Percentiles rank a stretch among this genome's conserved stretches.
These are phyloP conservation scores for Fusarium buxicola DNA, from an alignment of 2,329 filamentous ascomycete species.

Conservation along the genomic window DNA sequence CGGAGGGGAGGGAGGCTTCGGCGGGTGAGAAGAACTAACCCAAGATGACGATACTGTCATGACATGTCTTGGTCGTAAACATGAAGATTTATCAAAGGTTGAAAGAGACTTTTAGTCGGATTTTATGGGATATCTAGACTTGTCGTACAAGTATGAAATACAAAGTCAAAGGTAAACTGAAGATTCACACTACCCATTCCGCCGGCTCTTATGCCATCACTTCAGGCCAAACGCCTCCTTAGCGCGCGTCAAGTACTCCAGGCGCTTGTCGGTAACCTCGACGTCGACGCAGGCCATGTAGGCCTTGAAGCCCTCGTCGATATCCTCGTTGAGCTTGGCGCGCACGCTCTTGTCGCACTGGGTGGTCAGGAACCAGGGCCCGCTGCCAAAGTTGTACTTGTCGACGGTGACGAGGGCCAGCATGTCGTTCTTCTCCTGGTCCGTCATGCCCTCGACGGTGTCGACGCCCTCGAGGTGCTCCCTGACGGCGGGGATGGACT, in stretches of 20 bases:
- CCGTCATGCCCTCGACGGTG: slow-evolving; percentile 42
- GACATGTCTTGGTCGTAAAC: too few relatives aligned
- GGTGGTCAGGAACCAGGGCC: slow-evolving; percentile 62
- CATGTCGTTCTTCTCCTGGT: slow-evolving; percentile 53
- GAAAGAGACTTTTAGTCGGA: too few relatives aligned
- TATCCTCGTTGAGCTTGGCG: slow-evolving; percentile 49
- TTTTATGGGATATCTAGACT: too few relatives aligned
- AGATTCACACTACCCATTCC: too few relatives aligned
- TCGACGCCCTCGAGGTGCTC: slow-evolving; percentile 48
- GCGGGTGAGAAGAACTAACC: too few relatives aligned
- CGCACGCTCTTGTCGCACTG: slow-evolving; percentile 55
- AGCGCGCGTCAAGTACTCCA: slow-evolving; percentile 57
- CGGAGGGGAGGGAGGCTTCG: too few relatives aligned
- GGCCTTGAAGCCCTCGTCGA: slow-evolving; percentile 55
- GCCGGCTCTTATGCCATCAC: too few relatives aligned
- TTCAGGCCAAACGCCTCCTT: slow-evolving; percentile 60
- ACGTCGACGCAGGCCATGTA: slow-evolving; percentile 64
- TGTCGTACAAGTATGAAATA: too few relatives aligned
- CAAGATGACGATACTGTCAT: too few relatives aligned
- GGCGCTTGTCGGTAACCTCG: slow-evolving; percentile 47
- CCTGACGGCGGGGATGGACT: slow-evolving; percentile 54
- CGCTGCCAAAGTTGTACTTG: slow-evolving; percentile 65
- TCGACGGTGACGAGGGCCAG: slow-evolving; percentile 60
- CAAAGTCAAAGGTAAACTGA: too few relatives aligned
- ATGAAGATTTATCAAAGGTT: too few relatives aligned